Evolutionary conservation across 2,329 filamentous ascomycete genomes (phyloP).

Genomic region (Plectosphaerella plurivora): DNA sequence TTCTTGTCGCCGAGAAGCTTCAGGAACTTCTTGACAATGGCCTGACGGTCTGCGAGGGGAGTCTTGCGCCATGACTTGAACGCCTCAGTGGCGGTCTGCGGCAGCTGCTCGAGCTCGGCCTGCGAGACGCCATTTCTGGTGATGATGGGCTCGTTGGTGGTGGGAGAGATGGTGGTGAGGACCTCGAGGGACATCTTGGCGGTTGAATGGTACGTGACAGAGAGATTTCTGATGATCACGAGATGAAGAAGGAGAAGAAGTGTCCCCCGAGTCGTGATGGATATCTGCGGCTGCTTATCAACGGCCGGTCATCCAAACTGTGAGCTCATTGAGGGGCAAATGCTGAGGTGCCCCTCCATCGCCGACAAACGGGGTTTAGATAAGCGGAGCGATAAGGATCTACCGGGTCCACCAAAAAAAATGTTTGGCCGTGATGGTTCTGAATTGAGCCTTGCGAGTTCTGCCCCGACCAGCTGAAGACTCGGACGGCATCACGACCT

Average conservation of each 20-base stretch:
- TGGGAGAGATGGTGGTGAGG: slow-evolving; percentile 80
- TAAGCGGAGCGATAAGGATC: not conserved
- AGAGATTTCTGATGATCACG: not conserved
- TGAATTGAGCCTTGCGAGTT: too few relatives aligned
- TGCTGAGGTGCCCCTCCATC: slow-evolving; percentile 1
- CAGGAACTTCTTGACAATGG: slow-evolving; percentile 76
- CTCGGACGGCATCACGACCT: not conserved
- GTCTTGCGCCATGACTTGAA: slow-evolving; percentile 77
- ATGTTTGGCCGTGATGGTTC: not conserved
- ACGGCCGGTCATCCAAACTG: slow-evolving; percentile 5
- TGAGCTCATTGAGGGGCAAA: slow-evolving; percentile 12
- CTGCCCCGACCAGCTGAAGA: too few relatives aligned
- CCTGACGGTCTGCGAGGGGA: slow-evolving; percentile 68
- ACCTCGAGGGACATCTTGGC: slow-evolving; percentile 58
- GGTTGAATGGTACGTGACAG: not conserved
- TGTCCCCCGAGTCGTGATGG: not conserved
- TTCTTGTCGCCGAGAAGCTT: slow-evolving; percentile 64
- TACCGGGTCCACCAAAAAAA: not conserved
- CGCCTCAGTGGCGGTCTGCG: slow-evolving; percentile 65
- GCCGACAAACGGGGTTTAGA: slow-evolving; percentile 4
- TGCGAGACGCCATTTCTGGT: slow-evolving; percentile 71
- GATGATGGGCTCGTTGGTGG: slow-evolving; percentile 79
- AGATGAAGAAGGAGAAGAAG: not conserved
- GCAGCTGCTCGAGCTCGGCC: slow-evolving; percentile 66
- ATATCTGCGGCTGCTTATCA: not conserved